These are phyloP conservation scores for Claviceps citrina DNA, from an alignment of 2,329 filamentous ascomycete species.

Conservation along the genomic window DNA sequence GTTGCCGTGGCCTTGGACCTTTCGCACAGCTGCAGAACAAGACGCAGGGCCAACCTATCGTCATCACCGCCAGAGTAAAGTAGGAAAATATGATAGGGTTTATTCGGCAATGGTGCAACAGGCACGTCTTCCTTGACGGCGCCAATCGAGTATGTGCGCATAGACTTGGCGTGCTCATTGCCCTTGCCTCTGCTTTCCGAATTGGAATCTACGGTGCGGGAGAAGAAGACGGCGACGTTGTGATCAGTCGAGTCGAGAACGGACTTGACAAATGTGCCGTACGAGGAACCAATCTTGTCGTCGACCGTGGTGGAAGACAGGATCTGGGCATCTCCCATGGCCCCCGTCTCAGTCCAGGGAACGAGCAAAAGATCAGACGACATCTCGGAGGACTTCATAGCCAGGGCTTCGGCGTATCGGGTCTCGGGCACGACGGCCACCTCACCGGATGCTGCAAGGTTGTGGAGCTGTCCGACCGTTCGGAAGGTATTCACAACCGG, in stretches of 20 bases:
- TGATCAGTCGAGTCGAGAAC: conserved; percentile 50
- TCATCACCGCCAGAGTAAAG: conserved; percentile 77
- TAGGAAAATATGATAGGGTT: conserved; percentile 70
- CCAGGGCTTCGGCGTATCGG: conserved; percentile 65
- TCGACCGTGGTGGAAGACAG: conserved; percentile 15
- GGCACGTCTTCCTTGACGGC: conserved; percentile 40
- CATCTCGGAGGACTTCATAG: conserved; percentile 53
- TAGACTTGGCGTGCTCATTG: conserved; percentile 23
- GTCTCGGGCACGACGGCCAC: conserved; percentile 65
- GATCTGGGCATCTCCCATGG: conserved; percentile 43
- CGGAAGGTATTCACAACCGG: conserved; percentile 85
- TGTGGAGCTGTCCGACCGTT: conserved; percentile 71
- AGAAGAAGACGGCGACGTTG: conserved; percentile 67
- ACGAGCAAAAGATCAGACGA: conserved; percentile 62
- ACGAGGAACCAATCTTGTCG: conserved; percentile 31
- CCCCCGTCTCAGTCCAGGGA: conserved; percentile 78
- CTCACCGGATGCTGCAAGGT: conserved; percentile 66
- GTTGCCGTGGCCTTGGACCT: conserved; percentile 68
- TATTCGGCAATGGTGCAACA: conserved; percentile 44
- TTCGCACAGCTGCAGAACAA: conserved; percentile 71
- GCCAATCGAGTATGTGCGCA: conserved; percentile 42
- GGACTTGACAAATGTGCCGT: conserved; percentile 58
- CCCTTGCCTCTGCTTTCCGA: conserved; percentile 19
- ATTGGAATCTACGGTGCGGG: conserved; percentile 36
- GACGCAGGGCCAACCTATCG: conserved; percentile 61